Evolutionary conservation across 148 eudicot species (phyloP), one percentile per base, ranked within the genome.

Genomic region (Camellia japonica): DNA sequence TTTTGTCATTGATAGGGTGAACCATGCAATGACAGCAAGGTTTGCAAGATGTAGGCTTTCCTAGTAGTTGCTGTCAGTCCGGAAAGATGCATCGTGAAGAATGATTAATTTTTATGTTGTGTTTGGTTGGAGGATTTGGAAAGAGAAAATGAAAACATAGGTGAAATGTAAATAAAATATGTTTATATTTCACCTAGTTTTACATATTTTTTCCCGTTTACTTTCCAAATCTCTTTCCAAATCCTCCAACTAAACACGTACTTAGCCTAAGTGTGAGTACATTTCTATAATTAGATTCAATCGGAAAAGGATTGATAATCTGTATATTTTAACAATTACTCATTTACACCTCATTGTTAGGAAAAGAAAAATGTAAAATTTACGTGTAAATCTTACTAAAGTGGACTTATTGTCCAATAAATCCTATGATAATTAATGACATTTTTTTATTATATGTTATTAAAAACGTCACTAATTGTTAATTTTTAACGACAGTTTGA

Each of bases 1-100:
- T 65, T 63, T 70, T 55, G 63, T 80, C 11, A 59, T 65, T 76
- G 38, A 52, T 86, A 93, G 97, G 89, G 80, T 75, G 90, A 90
- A 84, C 63, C 78, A 12, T 93, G 95, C 79, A 85, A 87, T n/a
- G 90, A 89, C 83, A 85, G 79, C 84, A 88, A 86, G 70, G 83
- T 81, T 62, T 93, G 97, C 79, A 91, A 88, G 85, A 85, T 84
- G 88, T 91, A 83, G 80, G 59, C 73, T 79, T 70, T 12, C 74
- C 44, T 13, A 54, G 49, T 14, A 14, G 6, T 42, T 38, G 68
- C 66, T 66, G 18, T 47, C 44, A 42, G 19, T 30, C 38, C 38
- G 1, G 38, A 1, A 1, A 1, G 38, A 30, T 1, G 20, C 15
- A 62, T 76, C 64, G 71, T 52, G 44, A 78, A 18, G 56, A 61